These are phyloP conservation scores for Kockovaella imperatae DNA, from an alignment of 768 basidiomycete species.

Conservation along the genomic window DNA sequence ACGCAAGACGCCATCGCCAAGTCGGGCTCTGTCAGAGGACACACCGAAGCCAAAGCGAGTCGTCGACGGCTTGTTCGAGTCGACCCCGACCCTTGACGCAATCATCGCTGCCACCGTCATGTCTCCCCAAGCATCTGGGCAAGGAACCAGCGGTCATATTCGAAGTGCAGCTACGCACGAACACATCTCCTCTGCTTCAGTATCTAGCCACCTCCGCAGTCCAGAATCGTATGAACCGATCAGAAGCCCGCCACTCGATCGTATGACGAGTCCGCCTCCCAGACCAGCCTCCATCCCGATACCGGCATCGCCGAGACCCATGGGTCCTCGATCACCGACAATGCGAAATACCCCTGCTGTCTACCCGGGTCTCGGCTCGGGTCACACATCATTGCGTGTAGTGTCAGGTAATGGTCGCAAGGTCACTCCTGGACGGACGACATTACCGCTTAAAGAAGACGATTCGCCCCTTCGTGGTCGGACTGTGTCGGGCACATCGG, in stretches of 20 bases:
- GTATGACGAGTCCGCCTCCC: constrained; percentile 2
- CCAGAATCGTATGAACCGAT: too few relatives aligned
- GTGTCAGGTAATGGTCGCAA: constrained; percentile 32
- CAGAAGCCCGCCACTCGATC: too few relatives aligned
- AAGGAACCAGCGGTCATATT: not conserved
- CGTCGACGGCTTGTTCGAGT: not conserved
- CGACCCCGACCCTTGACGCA: not conserved
- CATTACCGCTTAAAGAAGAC: constrained; percentile 25
- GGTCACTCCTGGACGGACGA: constrained; percentile 35
- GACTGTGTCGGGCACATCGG: constrained; percentile 4
- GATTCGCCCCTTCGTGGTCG: too few relatives aligned
- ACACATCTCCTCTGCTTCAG: not conserved
- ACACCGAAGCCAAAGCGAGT: constrained; percentile 20
- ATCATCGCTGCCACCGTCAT: not conserved
- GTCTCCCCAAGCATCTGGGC: not conserved
- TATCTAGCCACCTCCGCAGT: too few relatives aligned
- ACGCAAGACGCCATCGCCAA: too few relatives aligned
- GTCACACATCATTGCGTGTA: constrained; percentile 30
- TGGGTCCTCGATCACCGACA: constrained; percentile 12
- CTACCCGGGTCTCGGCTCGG: constrained; percentile 7
- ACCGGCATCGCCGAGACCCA: constrained; percentile 16
- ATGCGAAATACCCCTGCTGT: not conserved
- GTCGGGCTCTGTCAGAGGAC: not conserved
- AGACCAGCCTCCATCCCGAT: not conserved
- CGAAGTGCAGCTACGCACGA: not conserved